Percentiles rank a stretch among this genome's conserved stretches.
Conservation (phyloP, 805 yeast species). For the Saturnispora mendoncae region DNA sequence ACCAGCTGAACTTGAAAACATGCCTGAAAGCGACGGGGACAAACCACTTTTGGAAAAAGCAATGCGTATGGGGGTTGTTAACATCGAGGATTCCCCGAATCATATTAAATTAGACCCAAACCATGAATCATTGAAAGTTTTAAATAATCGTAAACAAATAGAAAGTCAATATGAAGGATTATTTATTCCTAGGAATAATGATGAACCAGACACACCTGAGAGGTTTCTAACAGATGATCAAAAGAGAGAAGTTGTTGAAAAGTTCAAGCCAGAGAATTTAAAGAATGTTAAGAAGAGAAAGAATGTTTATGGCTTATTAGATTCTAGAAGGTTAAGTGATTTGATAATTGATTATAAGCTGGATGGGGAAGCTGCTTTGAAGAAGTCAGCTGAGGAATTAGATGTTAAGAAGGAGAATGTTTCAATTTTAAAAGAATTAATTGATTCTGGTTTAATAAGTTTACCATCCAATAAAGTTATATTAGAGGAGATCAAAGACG, state of each 20-base stretch:
- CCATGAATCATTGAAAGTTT: constrained; percentile 20
- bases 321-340: constrained; percentile 16
- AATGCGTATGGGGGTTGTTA: constrained; percentile 19
- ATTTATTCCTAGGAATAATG: constrained; percentile 13
- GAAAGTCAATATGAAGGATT: constrained; percentile 18
- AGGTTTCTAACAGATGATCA: constrained; percentile 15
- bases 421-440: constrained; percentile 12
- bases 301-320: constrained; percentile 15
- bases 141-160: constrained; percentile 18
- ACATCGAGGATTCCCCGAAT: constrained; percentile 13
- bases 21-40: neutral
- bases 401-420: constrained; percentile 15
- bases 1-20: constrained; percentile 11
- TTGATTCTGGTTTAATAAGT: constrained; percentile 16
- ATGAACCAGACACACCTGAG: constrained; percentile 17
- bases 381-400: constrained; percentile 8
- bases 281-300: constrained; percentile 2
- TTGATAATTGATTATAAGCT: constrained; percentile 19
- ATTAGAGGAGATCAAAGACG: constrained; percentile 11
- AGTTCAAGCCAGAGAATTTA: constrained; percentile 8
- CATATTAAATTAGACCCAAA: constrained; percentile 11
- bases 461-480: constrained; percentile 22
- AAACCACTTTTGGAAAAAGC: constrained; percentile 14
- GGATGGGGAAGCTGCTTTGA: constrained; percentile 8
- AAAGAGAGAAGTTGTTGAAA: constrained; percentile 6